Percentiles rank a stretch among this genome's conserved stretches.
phyloP scores from a whole-genome alignment of 768 basidiomycete genomes.

The Calvatia gigantea region DNA sequence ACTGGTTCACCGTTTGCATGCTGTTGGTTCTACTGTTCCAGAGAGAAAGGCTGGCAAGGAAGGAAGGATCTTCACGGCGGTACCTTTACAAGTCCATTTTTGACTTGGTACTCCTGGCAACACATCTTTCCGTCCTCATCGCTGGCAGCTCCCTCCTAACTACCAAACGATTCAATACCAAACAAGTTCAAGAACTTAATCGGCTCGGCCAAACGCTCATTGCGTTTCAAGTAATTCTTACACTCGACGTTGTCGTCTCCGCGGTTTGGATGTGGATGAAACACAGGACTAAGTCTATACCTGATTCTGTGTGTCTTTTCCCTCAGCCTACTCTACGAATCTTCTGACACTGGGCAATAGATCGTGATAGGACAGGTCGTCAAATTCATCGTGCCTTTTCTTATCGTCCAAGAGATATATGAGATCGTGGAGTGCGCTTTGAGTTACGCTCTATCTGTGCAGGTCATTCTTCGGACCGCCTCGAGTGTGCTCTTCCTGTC shows the following conservation, averaged over 20 bases:
- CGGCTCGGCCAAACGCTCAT: not conserved
- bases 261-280: not conserved
- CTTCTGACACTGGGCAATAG: not conserved
- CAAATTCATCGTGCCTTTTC: not conserved
- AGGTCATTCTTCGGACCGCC: no score
- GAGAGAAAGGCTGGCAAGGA: not conserved
- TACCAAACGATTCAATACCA: no score
- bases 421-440: not conserved
- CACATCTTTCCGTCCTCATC: not conserved
- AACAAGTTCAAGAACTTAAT: not conserved
- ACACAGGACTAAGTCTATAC: not conserved
- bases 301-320: not conserved
- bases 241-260: not conserved
- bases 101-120: not conserved
- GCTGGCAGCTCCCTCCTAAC: not conserved
- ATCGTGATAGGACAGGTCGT: constrained; percentile 3
- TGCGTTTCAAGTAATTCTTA: not conserved
- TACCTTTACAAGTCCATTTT: not conserved
- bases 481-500: no score
- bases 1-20: not conserved
- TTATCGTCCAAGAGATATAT: not conserved
- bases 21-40: not conserved
- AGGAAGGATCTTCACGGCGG: not conserved
- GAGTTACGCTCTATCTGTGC: not conserved
- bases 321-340: not conserved